These are phyloP conservation scores for Plasmodium ovale DNA, from an alignment of 169 alveolate genomes.

Conservation along the genomic window DNA sequence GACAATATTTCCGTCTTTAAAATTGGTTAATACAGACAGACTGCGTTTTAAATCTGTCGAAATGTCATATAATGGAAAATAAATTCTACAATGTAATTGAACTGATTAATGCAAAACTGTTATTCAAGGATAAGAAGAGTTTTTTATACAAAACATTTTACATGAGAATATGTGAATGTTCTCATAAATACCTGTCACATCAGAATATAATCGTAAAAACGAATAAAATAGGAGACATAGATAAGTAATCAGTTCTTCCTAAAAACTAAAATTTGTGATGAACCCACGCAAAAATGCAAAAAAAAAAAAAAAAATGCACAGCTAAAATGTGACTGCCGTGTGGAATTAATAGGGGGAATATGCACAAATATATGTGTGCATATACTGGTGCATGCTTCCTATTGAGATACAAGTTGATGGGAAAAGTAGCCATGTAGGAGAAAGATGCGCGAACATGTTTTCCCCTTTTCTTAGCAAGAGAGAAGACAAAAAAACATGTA, in stretches of 20 bases:
- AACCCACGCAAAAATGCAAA: too few species aligned
- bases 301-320: too few species aligned
- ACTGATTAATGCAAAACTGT: slow-evolving; percentile 54
- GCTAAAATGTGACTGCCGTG: too few species aligned
- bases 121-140: slow-evolving; percentile 51
- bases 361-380: not conserved
- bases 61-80: slow-evolving; percentile 19
- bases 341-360: too few species aligned
- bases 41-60: slow-evolving; percentile 35
- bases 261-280: too few species aligned
- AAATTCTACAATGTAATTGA: slow-evolving; percentile 43
- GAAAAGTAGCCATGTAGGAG: not conserved
- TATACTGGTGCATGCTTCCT: not conserved
- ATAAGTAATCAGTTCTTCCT: slow-evolving; percentile 14
- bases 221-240: slow-evolving; percentile 37
- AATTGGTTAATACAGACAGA: slow-evolving; percentile 35
- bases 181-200: slow-evolving; percentile 33
- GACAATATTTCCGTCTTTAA: not conserved
- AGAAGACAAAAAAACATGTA: slow-evolving; percentile 23
- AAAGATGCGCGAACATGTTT: not conserved
- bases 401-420: not conserved
- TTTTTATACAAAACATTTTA: slow-evolving; percentile 50
- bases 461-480: slow-evolving; percentile 20
- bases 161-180: slow-evolving; percentile 68
- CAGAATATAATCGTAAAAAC: slow-evolving; percentile 50